Evolutionary conservation across 257 asterid genomes (phyloP), one percentile per base, ranked within the genome.

Genomic region (Ophiorrhiza pumila): DNA sequence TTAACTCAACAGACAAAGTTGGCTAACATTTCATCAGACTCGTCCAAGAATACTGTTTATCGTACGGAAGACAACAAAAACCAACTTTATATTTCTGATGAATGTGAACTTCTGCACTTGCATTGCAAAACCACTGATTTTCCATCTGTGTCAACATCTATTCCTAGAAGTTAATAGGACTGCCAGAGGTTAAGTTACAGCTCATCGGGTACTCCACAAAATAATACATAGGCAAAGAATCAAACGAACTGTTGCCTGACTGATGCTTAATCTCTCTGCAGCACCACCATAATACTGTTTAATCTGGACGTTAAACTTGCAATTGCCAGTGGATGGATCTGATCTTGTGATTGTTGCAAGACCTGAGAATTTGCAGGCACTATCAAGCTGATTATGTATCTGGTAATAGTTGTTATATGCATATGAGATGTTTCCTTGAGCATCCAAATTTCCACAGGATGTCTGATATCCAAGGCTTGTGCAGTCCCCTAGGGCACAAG

Each of bases 401-500:
- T 91, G 97, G 76, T 89, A 91, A 69, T 89, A 91, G 81, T 90
- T 91, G 72, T 91, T 91, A 73, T 86, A 91, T 13, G 97, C 96
- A 37, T 77, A 89, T 0, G 97, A 89, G 53, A 89, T 78, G 66
- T 89, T 88, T 41, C 80, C 90, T 64, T 55, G 77, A 11, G 84
- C 83, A 34, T 89, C 95, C 80, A 91, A 72, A 58, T 76, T 55
- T 11, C 91, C 83, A 49, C 97, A 91, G 6, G 97, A 89, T 47
- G 96, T 86, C 68, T 72, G 83, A 65, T 83, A 91, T 0, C 97
- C 97, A 11, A 91, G 85, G 65, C 84, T 42, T 0, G 97, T 91
- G 90, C 96, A 91, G 62, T 91, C 97, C 0, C 86, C 97, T 0
- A 47, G 84, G 10, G 85, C 74, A 76, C 97, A 91, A 14, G 97